These are phyloP conservation scores for Tricholoma flavovirens DNA, from an alignment of 768 basidiomycete species.

Conservation along the genomic window DNA sequence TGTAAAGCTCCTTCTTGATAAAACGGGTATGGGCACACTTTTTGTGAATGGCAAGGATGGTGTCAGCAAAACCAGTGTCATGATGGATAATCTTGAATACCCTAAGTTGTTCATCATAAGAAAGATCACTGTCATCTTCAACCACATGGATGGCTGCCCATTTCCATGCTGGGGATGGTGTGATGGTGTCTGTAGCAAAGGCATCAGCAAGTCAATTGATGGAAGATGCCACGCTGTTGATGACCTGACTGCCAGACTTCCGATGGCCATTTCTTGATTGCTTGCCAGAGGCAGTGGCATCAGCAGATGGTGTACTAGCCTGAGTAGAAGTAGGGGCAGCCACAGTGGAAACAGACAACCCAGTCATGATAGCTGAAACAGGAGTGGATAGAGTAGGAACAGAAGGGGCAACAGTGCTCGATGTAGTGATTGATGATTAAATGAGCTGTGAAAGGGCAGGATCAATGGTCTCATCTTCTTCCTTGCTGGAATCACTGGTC, in stretches of 20 bases:
- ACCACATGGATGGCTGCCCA: slow-evolving; percentile 11
- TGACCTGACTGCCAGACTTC: slow-evolving; percentile 12
- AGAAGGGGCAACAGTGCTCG: background rate
- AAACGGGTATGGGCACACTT: slow-evolving; percentile 10
- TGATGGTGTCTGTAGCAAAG: slow-evolving; percentile 5
- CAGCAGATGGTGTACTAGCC: background rate
- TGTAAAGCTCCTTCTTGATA: slow-evolving; percentile 7
- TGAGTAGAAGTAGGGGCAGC: background rate
- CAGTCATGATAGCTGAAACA: background rate
- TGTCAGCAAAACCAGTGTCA: slow-evolving; percentile 14
- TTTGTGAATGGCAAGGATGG: slow-evolving; percentile 13
- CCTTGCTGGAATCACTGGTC: background rate
- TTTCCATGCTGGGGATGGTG: slow-evolving; percentile 8
- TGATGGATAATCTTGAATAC: slow-evolving; percentile 12
- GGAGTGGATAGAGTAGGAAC: background rate
- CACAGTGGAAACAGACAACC: background rate
- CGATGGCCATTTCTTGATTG: background rate
- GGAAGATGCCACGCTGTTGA: slow-evolving; percentile 13
- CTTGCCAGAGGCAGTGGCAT: background rate
- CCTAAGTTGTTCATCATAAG: slow-evolving; percentile 14
- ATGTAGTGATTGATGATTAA: background rate
- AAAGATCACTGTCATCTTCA: slow-evolving; percentile 17
- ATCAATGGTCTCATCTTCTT: background rate
- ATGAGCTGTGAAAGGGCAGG: background rate
- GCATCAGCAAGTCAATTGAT: slow-evolving; percentile 14